Evolutionary conservation across 371 early-diverging fungal genomes (phyloP), one percentile per base, ranked within the genome.

Genomic region (Polyrhizophydium stewartii): DNA sequence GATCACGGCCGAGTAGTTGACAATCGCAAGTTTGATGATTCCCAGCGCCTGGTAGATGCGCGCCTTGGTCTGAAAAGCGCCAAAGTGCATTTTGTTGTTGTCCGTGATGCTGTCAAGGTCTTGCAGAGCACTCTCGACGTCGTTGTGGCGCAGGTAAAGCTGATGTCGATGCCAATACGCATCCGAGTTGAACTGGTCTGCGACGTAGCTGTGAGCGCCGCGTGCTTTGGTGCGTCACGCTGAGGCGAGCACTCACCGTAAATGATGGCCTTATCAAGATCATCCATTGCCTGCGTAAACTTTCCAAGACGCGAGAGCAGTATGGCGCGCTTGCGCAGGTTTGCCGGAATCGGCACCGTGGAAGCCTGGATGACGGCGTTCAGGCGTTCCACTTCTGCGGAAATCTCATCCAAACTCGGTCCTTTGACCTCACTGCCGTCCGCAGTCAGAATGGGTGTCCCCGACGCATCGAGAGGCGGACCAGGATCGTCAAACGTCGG

Each of bases 151-250:
- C 40, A 80, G 57, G 45, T 65, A 62, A 19, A 80, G 63, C 56
- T 77, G 77, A 59, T 80, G 80, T 27, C 80, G 55, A 51, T 74
- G 67, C 80, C 80, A 80, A 9, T 63, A 53, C 0, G 74, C 77
- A 58, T 80, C 80, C 1, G 77, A 69, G 51, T 77, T 73, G 56
- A 75, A 75, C 2, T 75, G 80, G 61, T 80, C 80, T 71, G 30
- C 13, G 5, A 41, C 16, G 43, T 19, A 13, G n/a, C 43, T 3
- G 3, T n/a, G 43, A 6, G 2, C 12, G 43, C 5, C 43, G 19
- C 43, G 43, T 19, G 2, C 21, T 5, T 13, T n/a, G 43, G 43
- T 35, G 35, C 35, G 13, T 35, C 35, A 35, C 7, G 13, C 7
- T 35, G 35, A 7, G 35, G 35, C 13, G 35, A 13, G 13, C 7